These are phyloP conservation scores for Plantago elongata DNA, from an alignment of 257 asterid genomes.

Conservation along the genomic window DNA sequence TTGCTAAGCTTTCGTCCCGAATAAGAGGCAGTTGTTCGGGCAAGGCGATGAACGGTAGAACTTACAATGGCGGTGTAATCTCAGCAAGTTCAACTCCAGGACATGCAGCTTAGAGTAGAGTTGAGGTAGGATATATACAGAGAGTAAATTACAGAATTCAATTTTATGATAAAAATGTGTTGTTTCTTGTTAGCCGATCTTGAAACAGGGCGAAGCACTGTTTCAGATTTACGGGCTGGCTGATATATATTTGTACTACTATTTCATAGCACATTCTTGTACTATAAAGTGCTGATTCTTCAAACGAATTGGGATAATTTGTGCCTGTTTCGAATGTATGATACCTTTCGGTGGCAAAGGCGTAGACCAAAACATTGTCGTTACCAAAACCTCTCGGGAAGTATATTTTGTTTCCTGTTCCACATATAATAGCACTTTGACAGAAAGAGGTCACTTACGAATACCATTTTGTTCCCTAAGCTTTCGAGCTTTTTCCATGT, in stretches of 20 bases:
- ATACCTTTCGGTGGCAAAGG: no score
- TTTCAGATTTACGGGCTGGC: conserved; percentile 32
- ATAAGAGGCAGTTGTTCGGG: conserved; percentile 53
- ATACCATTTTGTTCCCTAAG: no score
- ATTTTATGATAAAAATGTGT: neutral
- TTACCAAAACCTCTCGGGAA: no score
- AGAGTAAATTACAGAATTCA: neutral
- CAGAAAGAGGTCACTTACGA: no score
- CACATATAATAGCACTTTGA: no score
- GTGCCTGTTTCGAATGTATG: no score
- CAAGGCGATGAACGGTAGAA: conserved; percentile 8
- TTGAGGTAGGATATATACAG: conserved; percentile 8
- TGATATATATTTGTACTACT: neutral
- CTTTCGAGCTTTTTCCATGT: no score
- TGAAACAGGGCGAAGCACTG: conserved; percentile 61
- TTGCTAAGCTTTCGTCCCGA: conserved; percentile 57
- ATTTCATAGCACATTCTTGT: neutral
- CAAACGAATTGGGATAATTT: no score
- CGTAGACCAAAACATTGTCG: no score
- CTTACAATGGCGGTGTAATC: neutral
- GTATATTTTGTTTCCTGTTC: no score
- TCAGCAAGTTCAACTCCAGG: conserved; percentile 43
- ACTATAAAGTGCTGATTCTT: no score
- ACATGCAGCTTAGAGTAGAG: conserved; percentile 37
- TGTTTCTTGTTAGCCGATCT: conserved; percentile 31